A percentile compares a stretch with the other conserved stretches of the same genome.
Conservation (phyloP, 2,329 filamentous ascomycete species). For the Aspergillus felis region DNA sequence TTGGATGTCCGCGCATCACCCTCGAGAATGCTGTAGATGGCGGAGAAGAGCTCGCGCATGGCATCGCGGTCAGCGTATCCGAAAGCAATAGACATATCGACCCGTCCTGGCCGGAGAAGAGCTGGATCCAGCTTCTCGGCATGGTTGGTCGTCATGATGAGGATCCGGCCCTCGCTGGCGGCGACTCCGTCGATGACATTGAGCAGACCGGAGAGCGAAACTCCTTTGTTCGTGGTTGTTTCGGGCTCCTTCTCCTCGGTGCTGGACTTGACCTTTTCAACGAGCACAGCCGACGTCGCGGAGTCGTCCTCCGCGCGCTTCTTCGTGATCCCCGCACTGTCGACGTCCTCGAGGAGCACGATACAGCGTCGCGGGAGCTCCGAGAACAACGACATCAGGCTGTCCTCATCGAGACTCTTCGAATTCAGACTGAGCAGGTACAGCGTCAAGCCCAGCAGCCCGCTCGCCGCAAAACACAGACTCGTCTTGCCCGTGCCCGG, state of each 20-base stretch:
- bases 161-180: constrained; percentile 64
- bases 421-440: constrained; percentile 70
- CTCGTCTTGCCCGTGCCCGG: constrained; percentile 78
- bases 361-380: constrained; percentile 67
- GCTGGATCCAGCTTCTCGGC: constrained; percentile 62
- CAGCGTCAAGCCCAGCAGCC: constrained; percentile 65
- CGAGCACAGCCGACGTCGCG: constrained; percentile 35
- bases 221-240: constrained; percentile 28
- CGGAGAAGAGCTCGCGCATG: constrained; percentile 38
- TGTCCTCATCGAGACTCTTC: constrained; percentile 60
- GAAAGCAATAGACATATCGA: constrained; percentile 63
- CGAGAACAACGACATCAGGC: constrained; percentile 60
- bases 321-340: constrained; percentile 66
- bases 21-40: constrained; percentile 33
- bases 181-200: constrained; percentile 70
- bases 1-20: constrained; percentile 20
- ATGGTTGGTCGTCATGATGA: constrained; percentile 71
- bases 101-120: constrained; percentile 61
- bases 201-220: constrained; percentile 64
- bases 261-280: constrained; percentile 16
- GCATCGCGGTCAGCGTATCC: constrained; percentile 34
- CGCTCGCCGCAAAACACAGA: constrained; percentile 65
- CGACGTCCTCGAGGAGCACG: constrained; percentile 72
- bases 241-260: constrained; percentile 14
- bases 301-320: constrained; percentile 31